Conservation (phyloP, 305 asterid species). For the Solanum hybrid region DNA sequence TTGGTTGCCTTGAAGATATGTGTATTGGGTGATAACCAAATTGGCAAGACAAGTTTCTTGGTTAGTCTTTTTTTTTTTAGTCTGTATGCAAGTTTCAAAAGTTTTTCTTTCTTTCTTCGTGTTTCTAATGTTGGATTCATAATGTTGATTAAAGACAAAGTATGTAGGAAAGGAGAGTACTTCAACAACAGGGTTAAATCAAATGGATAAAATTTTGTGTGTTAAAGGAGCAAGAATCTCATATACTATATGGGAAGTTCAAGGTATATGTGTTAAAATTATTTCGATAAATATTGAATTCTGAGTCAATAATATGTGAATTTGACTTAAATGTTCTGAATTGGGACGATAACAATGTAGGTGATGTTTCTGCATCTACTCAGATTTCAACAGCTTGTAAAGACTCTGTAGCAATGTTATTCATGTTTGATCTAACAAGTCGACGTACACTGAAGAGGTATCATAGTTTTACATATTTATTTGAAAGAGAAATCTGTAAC, state of each 20-base stretch:
- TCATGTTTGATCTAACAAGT: constrained; percentile 87
- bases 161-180: constrained; percentile 45
- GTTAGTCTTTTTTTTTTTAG: constrained; percentile 15
- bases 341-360: constrained; percentile 19
- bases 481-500: neutral
- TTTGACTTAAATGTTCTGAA: neutral
- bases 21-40: constrained; percentile 56
- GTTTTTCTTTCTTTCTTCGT: neutral
- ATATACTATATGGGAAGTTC: constrained; percentile 69
- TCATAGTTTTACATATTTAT: neutral
- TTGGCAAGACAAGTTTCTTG: constrained; percentile 73
- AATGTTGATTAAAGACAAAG: constrained; percentile 31
- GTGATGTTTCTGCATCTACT: constrained; percentile 22
- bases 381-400: constrained; percentile 49
- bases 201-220: constrained; percentile 56
- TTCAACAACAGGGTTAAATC: constrained; percentile 40
- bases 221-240: constrained; percentile 72
- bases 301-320: neutral
- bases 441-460: constrained; percentile 47
- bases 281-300: too few relatives aligned
- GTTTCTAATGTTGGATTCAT: neutral
- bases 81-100: neutral
- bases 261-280: constrained; percentile 30
- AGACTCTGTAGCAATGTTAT: constrained; percentile 64
- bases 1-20: constrained; percentile 62